Evolutionary conservation across 2,329 filamentous ascomycete species (phyloP).

Genomic region (Thermothelomyces thermophilus): DNA sequence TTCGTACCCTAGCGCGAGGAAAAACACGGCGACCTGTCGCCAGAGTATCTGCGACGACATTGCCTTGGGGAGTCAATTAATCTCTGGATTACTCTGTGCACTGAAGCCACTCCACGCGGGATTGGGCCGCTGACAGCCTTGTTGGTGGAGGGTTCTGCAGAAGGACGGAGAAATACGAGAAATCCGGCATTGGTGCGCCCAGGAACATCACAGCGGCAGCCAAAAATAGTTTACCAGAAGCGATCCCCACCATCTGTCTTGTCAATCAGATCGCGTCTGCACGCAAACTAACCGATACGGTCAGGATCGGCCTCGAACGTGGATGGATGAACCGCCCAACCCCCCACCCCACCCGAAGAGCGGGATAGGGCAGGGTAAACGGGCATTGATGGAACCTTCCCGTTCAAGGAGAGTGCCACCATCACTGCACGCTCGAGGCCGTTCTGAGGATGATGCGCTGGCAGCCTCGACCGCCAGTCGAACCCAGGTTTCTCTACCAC

Average conservation of each 20-base stretch:
- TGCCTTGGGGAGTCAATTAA: too few species aligned
- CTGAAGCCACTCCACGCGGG: not conserved
- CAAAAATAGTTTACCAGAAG: conserved; percentile 16
- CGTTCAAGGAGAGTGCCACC: not conserved
- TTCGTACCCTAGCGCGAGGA: too few species aligned
- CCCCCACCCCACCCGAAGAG: not conserved
- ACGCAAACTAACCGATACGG: conserved; percentile 4
- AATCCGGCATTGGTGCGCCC: conserved; percentile 2
- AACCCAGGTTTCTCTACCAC: not conserved
- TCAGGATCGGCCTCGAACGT: not conserved
- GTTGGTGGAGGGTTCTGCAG: not conserved
- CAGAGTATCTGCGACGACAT: too few species aligned
- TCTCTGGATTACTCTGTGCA: not conserved
- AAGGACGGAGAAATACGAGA: conserved; percentile 8
- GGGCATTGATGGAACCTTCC: conserved; percentile 5
- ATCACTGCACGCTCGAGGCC: not conserved
- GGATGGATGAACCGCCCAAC: not conserved
- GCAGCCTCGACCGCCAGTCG: conserved; percentile 8
- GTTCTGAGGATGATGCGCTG: conserved; percentile 11
- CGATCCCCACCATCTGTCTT: too few species aligned
- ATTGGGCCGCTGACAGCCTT: not conserved
- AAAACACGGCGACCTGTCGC: too few species aligned
- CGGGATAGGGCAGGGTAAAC: not conserved
- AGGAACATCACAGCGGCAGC: not conserved
- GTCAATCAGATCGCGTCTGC: conserved; percentile 11